phyloP scores from a whole-genome alignment of 805 yeast genomes.

The Schizosaccharomyces japonicus region DNA sequence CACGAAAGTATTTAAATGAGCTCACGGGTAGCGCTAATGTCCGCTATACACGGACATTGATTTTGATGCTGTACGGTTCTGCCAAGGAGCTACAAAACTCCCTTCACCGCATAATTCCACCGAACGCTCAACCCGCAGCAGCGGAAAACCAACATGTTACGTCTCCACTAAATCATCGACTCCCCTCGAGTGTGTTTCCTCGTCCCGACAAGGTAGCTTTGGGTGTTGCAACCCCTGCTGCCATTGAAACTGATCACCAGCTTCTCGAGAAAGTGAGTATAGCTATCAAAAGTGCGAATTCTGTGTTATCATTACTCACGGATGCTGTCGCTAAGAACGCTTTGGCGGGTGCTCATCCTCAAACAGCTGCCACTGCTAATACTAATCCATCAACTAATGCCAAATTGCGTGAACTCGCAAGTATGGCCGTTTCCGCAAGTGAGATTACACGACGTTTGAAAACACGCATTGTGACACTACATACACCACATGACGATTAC shows the following conservation, averaged over 20 bases:
- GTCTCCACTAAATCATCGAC: neutral
- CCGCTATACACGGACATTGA: conserved; percentile 36
- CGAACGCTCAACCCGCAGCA: conserved; percentile 8
- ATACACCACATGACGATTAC: conserved; percentile 21
- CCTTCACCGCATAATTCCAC: conserved; percentile 15
- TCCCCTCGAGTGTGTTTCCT: neutral
- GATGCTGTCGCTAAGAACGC: conserved; percentile 17
- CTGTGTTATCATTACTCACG: conserved; percentile 49
- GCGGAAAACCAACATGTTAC: neutral
- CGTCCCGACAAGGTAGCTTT: too few species aligned
- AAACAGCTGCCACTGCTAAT: conserved; percentile 10
- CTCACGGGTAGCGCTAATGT: conserved; percentile 34
- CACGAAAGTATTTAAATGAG: conserved; percentile 24
- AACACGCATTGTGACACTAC: conserved; percentile 26
- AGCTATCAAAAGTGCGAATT: conserved; percentile 45
- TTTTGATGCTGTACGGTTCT: conserved; percentile 34
- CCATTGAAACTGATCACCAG: conserved; percentile 33
- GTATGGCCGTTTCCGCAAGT: conserved; percentile 52
- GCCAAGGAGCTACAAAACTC: conserved; percentile 46
- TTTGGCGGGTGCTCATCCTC: conserved; percentile 18
- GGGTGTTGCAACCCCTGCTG: neutral
- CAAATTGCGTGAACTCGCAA: conserved; percentile 53
- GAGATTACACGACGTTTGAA: conserved; percentile 48
- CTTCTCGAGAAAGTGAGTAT: conserved; percentile 36
- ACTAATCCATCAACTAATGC: conserved; percentile 24